These are phyloP conservation scores for Solanum tarijense DNA, from an alignment of 257 asterid genomes.

Conservation along the genomic window DNA sequence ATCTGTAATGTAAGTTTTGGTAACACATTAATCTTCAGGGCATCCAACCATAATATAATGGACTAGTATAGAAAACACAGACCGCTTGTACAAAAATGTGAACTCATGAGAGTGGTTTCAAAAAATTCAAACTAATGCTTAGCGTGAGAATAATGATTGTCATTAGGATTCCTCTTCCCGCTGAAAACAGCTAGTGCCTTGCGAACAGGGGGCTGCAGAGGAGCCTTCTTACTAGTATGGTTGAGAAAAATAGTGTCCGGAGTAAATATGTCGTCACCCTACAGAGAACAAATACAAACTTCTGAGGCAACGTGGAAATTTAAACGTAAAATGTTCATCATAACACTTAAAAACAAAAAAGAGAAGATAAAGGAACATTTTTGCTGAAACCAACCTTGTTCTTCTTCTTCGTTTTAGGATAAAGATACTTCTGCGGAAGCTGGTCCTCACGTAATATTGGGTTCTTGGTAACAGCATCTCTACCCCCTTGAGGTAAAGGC, in stretches of 20 bases:
- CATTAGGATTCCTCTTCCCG: conserved; percentile 87
- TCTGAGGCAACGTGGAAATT: neutral
- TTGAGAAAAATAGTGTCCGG: conserved; percentile 53
- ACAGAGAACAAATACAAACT: conserved; percentile 19
- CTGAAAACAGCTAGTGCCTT: conserved; percentile 85
- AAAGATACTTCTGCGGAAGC: conserved; percentile 70
- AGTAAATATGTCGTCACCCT: conserved; percentile 52
- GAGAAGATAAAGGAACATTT: neutral
- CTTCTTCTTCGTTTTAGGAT: conserved; percentile 81
- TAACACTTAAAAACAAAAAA: neutral
- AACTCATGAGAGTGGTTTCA: neutral
- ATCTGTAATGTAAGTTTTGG: neutral
- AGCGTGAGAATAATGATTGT: conserved; percentile 68
- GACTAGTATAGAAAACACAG: neutral
- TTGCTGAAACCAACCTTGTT: conserved; percentile 39
- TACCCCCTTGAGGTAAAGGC: conserved; percentile 88
- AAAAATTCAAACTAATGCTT: conserved; percentile 22
- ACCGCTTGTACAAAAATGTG: neutral
- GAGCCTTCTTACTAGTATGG: conserved; percentile 62
- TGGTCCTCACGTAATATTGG: conserved; percentile 93
- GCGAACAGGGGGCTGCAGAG: conserved; percentile 82
- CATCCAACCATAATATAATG: neutral
- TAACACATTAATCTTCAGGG: neutral
- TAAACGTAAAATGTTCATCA: neutral
- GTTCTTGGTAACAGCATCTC: conserved; percentile 76